These are phyloP conservation scores for Cicer arietinum DNA, from an alignment of 306 rosid genomes.

Conservation along the genomic window DNA sequence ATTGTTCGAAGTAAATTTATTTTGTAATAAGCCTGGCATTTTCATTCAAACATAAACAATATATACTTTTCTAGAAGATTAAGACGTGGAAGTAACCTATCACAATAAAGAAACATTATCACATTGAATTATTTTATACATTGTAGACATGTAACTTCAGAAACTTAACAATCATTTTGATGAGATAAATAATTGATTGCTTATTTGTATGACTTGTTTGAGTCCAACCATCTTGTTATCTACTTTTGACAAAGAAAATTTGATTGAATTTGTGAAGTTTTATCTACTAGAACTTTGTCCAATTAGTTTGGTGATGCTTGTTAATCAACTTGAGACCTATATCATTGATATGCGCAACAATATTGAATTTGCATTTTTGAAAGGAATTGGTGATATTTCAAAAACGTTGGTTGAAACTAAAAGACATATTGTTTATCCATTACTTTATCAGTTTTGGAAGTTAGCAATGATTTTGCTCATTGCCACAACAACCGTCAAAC, in stretches of 20 bases:
- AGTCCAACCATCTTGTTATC: not conserved
- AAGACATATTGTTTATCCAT: no score
- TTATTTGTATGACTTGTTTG: not conserved
- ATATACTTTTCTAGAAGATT: no score
- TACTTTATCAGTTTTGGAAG: not conserved
- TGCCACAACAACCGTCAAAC: no score
- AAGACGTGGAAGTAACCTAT: no score
- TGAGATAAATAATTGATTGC: not conserved
- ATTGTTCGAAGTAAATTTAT: no score
- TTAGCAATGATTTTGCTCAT: no score
- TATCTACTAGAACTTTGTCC: not conserved
- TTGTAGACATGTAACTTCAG: no score
- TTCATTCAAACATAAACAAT: no score
- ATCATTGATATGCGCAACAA: not conserved
- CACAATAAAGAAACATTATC: no score
- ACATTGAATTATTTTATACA: no score
- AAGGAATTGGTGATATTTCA: not conserved
- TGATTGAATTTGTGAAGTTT: not conserved
- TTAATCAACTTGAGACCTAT: not conserved
- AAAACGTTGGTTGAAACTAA: not conserved
- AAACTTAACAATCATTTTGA: no score
- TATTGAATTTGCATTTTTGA: not conserved
- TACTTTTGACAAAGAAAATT: not conserved
- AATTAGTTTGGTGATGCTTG: not conserved
- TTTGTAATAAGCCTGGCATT: no score